Base-by-base conservation (phyloP, 345 rosid species). In the Bretschneidera sinensis region DNA sequence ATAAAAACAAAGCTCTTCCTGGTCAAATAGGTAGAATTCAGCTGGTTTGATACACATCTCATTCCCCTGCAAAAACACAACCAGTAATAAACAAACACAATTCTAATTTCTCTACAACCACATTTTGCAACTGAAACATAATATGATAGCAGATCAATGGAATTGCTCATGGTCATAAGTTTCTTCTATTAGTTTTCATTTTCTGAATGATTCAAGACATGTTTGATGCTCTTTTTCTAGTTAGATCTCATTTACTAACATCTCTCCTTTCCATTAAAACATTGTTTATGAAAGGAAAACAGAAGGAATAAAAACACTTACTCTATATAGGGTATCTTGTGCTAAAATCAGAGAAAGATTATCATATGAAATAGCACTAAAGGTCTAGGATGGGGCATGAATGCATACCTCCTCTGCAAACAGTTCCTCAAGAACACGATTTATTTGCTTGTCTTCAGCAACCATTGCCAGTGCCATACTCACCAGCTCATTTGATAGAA, bases 391-490 rank as follows among this genome's bases (percentile, higher is more conserved):
- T 39, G 45, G 45, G 16, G n/a, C 4, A 7, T 39, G 11, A 14
- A 28, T 3, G 16, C 0, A 39, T 87, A 88, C 95, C 86, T 92
- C 78, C 72, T 86, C 95, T 0, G 95, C 89, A 35, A 92, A 92
- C 11, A 88, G 85, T 64, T 86, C 96, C 75, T 92, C 91, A 0
- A 88, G 87, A 55, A 88, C 98, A 43, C 92, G 96, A 73, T 92
- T 88, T 56, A 92, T 92, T 78, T 92, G 96, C 72, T 86, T 86
- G 83, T 92, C 95, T 62, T 88, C 95, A 19, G 96, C 95, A 14
- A 92, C 98, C 96, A 86, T 88, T 9, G 96, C 98, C 19, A 92
- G 79, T 51, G 96, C 98, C 95, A 92, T 92, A 70, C 98, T 88
- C 54, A 88, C 96, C 55, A 92, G 73, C 73, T 86, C 95, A 71